These are phyloP conservation scores for Vigna angularis DNA, from an alignment of 306 rosid genomes.

Conservation along the genomic window DNA sequence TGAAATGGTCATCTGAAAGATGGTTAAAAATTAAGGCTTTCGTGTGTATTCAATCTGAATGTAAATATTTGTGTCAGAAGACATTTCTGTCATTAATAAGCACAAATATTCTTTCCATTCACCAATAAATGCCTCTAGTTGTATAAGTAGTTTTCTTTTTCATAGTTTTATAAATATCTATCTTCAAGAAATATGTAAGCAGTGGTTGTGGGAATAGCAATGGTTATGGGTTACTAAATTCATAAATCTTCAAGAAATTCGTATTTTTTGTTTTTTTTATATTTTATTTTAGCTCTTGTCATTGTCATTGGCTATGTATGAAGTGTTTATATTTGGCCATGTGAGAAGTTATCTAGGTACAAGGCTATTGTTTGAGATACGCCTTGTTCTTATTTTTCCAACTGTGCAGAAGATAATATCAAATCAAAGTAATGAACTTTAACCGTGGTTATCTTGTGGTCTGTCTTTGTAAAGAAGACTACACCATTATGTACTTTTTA, in stretches of 20 bases:
- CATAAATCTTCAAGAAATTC: neutral
- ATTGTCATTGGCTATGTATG: too few species aligned
- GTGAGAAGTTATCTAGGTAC: neutral
- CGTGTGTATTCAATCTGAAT: neutral
- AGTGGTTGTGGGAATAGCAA: neutral
- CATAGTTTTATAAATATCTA: neutral
- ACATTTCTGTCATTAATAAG: neutral
- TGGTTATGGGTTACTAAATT: neutral
- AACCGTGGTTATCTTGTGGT: neutral
- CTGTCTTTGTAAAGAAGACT: slow-evolving; percentile 1
- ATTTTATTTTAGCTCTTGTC: too few species aligned
- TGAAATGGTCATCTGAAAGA: neutral
- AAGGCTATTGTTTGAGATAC: neutral
- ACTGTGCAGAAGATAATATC: neutral
- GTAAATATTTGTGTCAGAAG: neutral
- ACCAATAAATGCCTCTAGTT: neutral
- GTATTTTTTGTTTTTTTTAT: neutral
- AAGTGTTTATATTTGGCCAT: slow-evolving; percentile 4
- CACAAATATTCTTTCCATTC: neutral
- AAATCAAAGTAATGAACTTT: neutral
- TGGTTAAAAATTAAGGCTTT: slow-evolving; percentile 9
- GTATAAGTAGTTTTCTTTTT: neutral
- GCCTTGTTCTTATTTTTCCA: neutral
- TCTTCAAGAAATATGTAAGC: slow-evolving; percentile 3
- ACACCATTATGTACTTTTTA: neutral